Percentiles rank a stretch among this genome's conserved stretches.
Evolutionary conservation across 192 early-diverging fungal genomes (phyloP).

Genomic region (Fimicolochytrium jonesii): DNA sequence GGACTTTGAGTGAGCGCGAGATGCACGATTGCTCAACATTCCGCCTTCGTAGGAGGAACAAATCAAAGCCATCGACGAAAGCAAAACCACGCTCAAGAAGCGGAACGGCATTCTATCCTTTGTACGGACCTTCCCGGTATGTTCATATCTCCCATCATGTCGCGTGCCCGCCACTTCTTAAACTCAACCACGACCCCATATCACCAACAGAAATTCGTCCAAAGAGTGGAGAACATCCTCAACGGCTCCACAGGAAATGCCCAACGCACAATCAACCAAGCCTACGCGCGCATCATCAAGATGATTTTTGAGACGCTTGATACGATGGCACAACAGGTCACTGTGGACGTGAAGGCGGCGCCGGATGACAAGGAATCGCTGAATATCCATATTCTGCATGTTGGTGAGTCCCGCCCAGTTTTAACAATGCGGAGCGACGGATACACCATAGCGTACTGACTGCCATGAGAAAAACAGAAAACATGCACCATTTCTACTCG

Average conservation of each 20-base stretch:
- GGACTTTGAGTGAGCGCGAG: too few species aligned
- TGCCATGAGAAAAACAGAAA: too few species aligned
- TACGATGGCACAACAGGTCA: constrained; percentile 70
- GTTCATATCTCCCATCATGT: not conserved
- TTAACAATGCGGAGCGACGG: too few species aligned
- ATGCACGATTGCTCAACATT: too few species aligned
- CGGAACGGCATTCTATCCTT: constrained; percentile 86
- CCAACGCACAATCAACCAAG: constrained; percentile 65
- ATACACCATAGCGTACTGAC: too few species aligned
- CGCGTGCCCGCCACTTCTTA: not conserved
- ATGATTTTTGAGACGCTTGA: constrained; percentile 86
- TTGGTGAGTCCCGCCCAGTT: constrained; percentile 58
- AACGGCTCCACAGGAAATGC: constrained; percentile 50
- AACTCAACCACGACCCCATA: too few species aligned
- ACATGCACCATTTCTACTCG: constrained; percentile 90
- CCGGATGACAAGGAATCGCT: constrained; percentile 79
- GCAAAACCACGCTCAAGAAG: constrained; percentile 81
- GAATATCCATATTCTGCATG: constrained; percentile 79
- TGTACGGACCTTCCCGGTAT: constrained; percentile 82
- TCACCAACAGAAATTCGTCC: constrained; percentile 73
- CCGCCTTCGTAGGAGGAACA: constrained; percentile 75
- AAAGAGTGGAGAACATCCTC: constrained; percentile 65
- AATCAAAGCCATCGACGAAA: constrained; percentile 84
- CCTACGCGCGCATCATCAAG: constrained; percentile 78
- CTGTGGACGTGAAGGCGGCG: constrained; percentile 46